A percentile compares a stretch with the other conserved stretches of the same genome.
These are phyloP conservation scores for Aspergillus nomiae DNA, from an alignment of 2,329 filamentous ascomycete species.

Conservation along the genomic window DNA sequence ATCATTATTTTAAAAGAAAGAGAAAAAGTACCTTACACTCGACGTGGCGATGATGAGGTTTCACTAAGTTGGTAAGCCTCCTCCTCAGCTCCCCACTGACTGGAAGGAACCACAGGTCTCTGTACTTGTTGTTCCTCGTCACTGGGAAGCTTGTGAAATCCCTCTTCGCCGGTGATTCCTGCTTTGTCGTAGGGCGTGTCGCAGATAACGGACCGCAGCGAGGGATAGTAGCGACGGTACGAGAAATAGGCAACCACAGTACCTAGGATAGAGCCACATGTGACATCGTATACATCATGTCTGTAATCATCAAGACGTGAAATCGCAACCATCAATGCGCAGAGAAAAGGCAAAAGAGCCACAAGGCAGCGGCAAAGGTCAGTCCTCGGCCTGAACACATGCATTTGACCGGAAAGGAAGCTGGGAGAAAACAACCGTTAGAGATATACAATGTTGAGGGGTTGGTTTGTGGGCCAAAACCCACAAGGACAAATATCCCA, in stretches of 20 bases:
- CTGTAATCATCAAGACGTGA: slow-evolving; percentile 65
- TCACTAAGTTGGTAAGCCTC: slow-evolving; percentile 30
- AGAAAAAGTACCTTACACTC: slow-evolving; percentile 5
- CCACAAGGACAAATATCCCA: slow-evolving; percentile 60
- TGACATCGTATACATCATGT: slow-evolving; percentile 66
- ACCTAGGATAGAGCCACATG: slow-evolving; percentile 57
- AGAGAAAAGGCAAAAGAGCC: slow-evolving; percentile 57
- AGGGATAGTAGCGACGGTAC: slow-evolving; percentile 63
- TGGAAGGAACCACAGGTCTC: slow-evolving; percentile 15
- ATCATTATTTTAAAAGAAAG: slow-evolving; percentile 4
- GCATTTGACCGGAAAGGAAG: slow-evolving; percentile 57
- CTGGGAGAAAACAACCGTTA: slow-evolving; percentile 25
- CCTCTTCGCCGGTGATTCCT: slow-evolving; percentile 24
- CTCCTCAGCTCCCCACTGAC: slow-evolving; percentile 15
- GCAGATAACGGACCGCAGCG: slow-evolving; percentile 53
- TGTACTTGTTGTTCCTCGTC: slow-evolving; percentile 37
- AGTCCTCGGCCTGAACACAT: slow-evolving; percentile 59
- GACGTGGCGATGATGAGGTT: slow-evolving; percentile 14
- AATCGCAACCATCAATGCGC: slow-evolving; percentile 62
- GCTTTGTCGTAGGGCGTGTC: slow-evolving; percentile 51
- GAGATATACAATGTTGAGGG: neutral
- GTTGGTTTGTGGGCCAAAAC: slow-evolving; percentile 10
- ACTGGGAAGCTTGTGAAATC: slow-evolving; percentile 31
- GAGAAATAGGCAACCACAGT: slow-evolving; percentile 58
- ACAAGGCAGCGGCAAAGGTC: slow-evolving; percentile 59